Evolutionary conservation across 2,329 filamentous ascomycete genomes (phyloP), one percentile per base, ranked within the genome.

Genomic region (Fusarium pininemorale): DNA sequence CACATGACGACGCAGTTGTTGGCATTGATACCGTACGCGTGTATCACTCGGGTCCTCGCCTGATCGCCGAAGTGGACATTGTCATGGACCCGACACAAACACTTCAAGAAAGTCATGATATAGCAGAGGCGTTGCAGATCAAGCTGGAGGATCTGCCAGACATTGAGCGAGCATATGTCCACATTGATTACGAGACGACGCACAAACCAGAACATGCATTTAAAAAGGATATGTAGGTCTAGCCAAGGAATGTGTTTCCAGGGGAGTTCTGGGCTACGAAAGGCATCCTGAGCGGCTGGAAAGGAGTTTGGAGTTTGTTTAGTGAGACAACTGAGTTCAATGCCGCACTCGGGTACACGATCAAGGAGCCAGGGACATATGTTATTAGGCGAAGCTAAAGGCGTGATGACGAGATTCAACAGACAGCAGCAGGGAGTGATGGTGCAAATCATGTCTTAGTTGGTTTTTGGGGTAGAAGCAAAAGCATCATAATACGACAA

Each of bases 161-260:
- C 80, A 92, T 98, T 15, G 96, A 98, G 87, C 87, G 96, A 67
- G 95, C 95, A 0, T 98, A 98, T 81, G 96, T 98, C 26, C 96
- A 99, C 82, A 95, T 98, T 24, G 96, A 99, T 82, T 98, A 97
- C 78, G 96, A 98, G 85, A 98, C 95, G 8, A 95, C 93, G 24
- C 96, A 98, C 83, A 95, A 96, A 82, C 96, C 96, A 1, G 95
- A 98, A 85, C 95, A 91, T 78, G 84, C 84, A 20, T 86, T 84
- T 68, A 91, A 91, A 84, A 92, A 92, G 82, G 88, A 91, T 70
- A 71, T 91, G 42, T 91, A 78, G 62, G 54, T 58, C 63, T 63
- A 66, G 35, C 44, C 42, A 39, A 37, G 48, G 68, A 60, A 66
- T 67, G 50, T 38, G 41, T 58, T 65, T 54, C 58, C 55, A 66